Conservation (phyloP, 2,329 filamentous ascomycete genomes). For the Ophiostoma novo-ulmi region DNA sequence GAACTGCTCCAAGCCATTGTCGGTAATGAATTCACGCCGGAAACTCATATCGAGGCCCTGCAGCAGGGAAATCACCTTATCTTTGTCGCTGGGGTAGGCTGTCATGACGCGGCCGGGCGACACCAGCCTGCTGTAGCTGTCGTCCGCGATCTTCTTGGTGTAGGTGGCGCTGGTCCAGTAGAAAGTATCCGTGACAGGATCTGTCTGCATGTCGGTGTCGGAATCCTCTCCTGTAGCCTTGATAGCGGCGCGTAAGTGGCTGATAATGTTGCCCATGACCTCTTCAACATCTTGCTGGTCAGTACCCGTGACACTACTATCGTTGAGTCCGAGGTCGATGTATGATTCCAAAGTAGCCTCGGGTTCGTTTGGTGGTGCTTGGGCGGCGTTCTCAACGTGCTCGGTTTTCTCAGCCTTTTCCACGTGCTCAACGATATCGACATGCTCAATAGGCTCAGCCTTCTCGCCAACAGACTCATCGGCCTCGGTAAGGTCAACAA, state of each 20-base stretch:
- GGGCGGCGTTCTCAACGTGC: not conserved
- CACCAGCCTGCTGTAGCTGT: constrained; percentile 37
- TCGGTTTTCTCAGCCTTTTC: not conserved
- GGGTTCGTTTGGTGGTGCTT: not conserved
- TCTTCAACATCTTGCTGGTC: constrained; percentile 94
- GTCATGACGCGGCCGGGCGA: constrained; percentile 61
- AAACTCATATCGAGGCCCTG: constrained; percentile 81
- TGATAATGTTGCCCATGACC: constrained; percentile 87
- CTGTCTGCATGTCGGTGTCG: constrained; percentile 66
- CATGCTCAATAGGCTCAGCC: not conserved
- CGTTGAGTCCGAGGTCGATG: constrained; percentile 43
- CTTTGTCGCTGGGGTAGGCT: constrained; percentile 49
- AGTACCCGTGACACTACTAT: constrained; percentile 46
- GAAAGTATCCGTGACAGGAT: constrained; percentile 69
- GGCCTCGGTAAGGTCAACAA: constrained; percentile 39
- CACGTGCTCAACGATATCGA: not conserved
- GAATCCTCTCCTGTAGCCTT: constrained; percentile 59
- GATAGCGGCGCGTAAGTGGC: constrained; percentile 85
- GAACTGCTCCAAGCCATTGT: constrained; percentile 56
- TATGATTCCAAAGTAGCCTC: constrained; percentile 39
- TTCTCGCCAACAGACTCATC: not conserved
- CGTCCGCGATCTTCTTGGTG: constrained; percentile 45
- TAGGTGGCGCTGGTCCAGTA: constrained; percentile 59
- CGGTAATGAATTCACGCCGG: constrained; percentile 68
- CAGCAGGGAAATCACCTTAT: constrained; percentile 61